Evolutionary conservation across 1,284 basidiomycete species (phyloP).

Genomic region (Ganoderma leucocontextum): DNA sequence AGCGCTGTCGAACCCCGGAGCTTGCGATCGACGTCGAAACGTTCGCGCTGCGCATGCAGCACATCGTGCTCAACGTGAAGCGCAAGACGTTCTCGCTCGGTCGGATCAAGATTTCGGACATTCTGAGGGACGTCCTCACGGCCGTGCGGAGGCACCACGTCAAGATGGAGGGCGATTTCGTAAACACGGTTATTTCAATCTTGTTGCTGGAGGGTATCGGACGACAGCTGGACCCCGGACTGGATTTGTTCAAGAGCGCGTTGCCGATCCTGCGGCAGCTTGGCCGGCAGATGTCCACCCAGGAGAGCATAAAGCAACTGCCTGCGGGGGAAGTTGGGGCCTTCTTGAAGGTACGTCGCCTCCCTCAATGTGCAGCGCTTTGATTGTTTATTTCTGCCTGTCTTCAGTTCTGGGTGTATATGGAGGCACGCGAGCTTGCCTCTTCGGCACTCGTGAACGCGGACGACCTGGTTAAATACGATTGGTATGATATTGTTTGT

Average conservation of each 20-base stretch:
- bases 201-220: constrained; percentile 96
- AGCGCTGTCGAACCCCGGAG: constrained; percentile 93
- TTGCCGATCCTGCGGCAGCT: constrained; percentile 90
- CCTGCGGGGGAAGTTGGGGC: constrained; percentile 79
- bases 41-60: constrained; percentile 97
- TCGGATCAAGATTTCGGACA: constrained; percentile 95
- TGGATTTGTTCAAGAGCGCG: constrained; percentile 95
- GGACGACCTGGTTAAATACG: constrained; percentile 82
- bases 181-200: constrained; percentile 97
- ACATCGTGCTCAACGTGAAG: constrained; percentile 93
- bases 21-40: constrained; percentile 92
- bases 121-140: constrained; percentile 87
- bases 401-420: constrained; percentile 85
- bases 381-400: background rate
- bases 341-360: constrained; percentile 75
- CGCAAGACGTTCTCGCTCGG: constrained; percentile 96
- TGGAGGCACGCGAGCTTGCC: constrained; percentile 90
- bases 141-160: constrained; percentile 95
- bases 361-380: too few relatives aligned
- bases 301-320: constrained; percentile 72
- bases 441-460: constrained; percentile 78
- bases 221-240: constrained; percentile 88
- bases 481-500: constrained; percentile 60
- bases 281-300: constrained; percentile 86
- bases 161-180: constrained; percentile 98